Evolutionary conservation across 768 basidiomycete species (phyloP).

Genomic region (Lactarius pseudohatsudake): DNA sequence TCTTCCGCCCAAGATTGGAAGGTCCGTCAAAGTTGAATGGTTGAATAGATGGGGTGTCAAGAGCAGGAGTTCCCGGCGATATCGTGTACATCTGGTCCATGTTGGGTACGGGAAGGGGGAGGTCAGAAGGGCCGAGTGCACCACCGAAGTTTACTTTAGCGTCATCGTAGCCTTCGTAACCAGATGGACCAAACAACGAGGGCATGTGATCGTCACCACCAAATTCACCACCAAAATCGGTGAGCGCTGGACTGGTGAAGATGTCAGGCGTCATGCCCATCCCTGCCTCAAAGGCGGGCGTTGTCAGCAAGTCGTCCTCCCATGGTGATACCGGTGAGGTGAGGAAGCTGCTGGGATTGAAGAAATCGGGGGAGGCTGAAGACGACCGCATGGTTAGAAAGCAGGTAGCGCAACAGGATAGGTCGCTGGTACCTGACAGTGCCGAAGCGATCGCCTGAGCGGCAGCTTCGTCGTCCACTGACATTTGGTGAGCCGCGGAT

Average conservation of each 20-base stretch:
- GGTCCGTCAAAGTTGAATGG: conserved; percentile 32
- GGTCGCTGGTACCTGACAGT: conserved; percentile 19
- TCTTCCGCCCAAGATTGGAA: conserved; percentile 34
- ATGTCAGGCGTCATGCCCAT: conserved; percentile 40
- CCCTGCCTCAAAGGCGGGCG: conserved; percentile 41
- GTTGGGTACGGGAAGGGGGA: conserved; percentile 32
- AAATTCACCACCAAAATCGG: conserved; percentile 39
- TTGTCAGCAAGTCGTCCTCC: conserved; percentile 47
- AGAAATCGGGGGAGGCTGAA: conserved; percentile 44
- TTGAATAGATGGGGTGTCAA: conserved; percentile 43
- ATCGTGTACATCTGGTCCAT: conserved; percentile 46
- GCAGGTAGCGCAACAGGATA: no score
- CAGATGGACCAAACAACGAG: conserved; percentile 27
- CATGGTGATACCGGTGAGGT: conserved; percentile 52
- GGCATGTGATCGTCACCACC: conserved; percentile 37
- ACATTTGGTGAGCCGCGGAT: conserved; percentile 26
- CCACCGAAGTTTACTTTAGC: conserved; percentile 17
- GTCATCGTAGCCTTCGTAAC: conserved; percentile 19
- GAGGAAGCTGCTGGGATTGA: conserved; percentile 44
- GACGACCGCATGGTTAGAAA: neutral
- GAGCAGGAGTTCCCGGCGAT: conserved; percentile 51
- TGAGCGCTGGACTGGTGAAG: conserved; percentile 44
- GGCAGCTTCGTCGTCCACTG: conserved; percentile 15
- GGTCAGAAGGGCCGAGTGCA: conserved; percentile 14
- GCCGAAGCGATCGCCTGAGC: conserved; percentile 26